A percentile compares a stretch with the other conserved stretches of the same genome.
These are phyloP conservation scores for Trichosporon coremiiforme DNA, from an alignment of 1,284 basidiomycete genomes.

Conservation along the genomic window DNA sequence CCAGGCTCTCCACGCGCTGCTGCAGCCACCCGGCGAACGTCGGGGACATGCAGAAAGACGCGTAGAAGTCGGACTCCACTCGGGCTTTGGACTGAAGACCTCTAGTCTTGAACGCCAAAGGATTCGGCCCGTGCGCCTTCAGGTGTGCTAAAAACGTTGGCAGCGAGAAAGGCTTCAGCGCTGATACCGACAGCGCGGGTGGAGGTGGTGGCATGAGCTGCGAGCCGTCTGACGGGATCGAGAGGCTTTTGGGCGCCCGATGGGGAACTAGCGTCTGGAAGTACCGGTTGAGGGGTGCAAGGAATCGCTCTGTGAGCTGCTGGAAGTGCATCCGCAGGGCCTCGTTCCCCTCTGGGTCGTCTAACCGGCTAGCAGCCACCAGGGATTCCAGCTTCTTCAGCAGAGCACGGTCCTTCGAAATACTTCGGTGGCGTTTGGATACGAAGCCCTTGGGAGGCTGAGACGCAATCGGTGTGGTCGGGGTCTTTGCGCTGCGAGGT, in stretches of 20 bases:
- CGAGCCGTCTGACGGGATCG: slow-evolving; percentile 18
- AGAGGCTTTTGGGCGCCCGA: neutral
- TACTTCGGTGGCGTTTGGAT: slow-evolving; percentile 77
- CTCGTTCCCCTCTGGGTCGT: slow-evolving; percentile 60
- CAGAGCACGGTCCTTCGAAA: slow-evolving; percentile 77
- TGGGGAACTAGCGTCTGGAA: slow-evolving; percentile 81
- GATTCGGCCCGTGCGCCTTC: slow-evolving; percentile 70
- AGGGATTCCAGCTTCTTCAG: slow-evolving; percentile 58
- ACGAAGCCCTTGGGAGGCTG: slow-evolving; percentile 69
- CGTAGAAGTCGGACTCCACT: slow-evolving; percentile 56
- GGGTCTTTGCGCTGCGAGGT: slow-evolving; percentile 4
- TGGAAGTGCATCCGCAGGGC: slow-evolving; percentile 80
- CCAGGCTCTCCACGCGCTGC: slow-evolving; percentile 42
- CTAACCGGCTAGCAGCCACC: slow-evolving; percentile 49
- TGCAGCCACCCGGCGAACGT: slow-evolving; percentile 54
- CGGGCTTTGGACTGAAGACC: slow-evolving; percentile 50
- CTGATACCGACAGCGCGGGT: slow-evolving; percentile 22
- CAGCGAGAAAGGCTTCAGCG: slow-evolving; percentile 75
- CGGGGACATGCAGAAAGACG: slow-evolving; percentile 52
- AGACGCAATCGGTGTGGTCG: slow-evolving; percentile 32
- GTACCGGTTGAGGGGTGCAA: slow-evolving; percentile 92
- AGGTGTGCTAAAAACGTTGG: slow-evolving; percentile 78
- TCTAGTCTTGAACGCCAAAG: slow-evolving; percentile 68
- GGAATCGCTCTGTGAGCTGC: slow-evolving; percentile 79
- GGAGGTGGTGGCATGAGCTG: slow-evolving; percentile 20